These are phyloP conservation scores for Jimgerdemannia lactiflua DNA, from an alignment of 192 early-diverging fungal species.

Conservation along the genomic window DNA sequence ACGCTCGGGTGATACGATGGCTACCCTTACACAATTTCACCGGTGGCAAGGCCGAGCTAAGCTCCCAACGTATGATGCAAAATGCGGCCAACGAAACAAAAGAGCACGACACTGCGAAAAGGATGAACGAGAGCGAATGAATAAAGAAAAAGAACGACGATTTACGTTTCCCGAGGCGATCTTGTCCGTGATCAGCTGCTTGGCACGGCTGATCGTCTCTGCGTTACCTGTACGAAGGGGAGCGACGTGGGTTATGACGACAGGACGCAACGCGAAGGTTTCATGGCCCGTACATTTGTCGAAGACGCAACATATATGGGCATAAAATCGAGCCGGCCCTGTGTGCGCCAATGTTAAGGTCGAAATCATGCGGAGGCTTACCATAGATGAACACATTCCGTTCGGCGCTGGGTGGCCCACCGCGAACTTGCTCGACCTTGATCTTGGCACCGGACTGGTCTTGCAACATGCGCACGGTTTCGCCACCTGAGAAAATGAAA, in stretches of 20 bases:
- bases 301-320: no score
- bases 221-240: conserved; percentile 19
- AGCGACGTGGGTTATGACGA: no score
- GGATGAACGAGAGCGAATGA: not conserved
- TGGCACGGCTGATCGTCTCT: conserved; percentile 42
- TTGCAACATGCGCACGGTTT: conserved; percentile 57
- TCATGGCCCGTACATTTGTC: no score
- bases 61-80: not conserved
- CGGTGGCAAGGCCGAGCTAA: not conserved
- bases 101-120: not conserved
- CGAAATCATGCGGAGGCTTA: no score
- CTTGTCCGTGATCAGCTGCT: conserved; percentile 49
- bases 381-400: no score
- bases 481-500: conserved; percentile 49
- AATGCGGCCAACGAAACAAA: not conserved
- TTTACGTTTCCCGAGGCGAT: conserved; percentile 27
- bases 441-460: conserved; percentile 61
- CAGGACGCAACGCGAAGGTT: no score
- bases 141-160: not conserved
- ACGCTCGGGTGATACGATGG: not conserved
- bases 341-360: no score
- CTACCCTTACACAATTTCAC: not conserved
- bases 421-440: conserved; percentile 47
- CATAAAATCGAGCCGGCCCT: no score
- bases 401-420: no score